Evolutionary conservation across 2,329 filamentous ascomycete species (phyloP).

Genomic region (Pseudogymnoascus sp.): DNA sequence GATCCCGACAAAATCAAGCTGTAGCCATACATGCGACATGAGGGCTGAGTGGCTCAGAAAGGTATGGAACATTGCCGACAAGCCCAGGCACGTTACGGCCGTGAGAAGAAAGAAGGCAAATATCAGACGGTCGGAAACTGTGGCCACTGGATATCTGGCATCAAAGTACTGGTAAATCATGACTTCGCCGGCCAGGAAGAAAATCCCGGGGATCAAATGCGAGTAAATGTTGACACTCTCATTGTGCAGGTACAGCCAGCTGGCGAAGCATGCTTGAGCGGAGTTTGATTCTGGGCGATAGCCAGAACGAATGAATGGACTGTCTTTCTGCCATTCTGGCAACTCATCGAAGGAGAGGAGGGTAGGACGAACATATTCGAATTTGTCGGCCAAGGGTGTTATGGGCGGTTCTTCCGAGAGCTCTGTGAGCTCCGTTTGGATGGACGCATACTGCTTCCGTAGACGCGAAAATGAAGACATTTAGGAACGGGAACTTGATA

Average conservation of each 20-base stretch:
- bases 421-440: conserved; percentile 4
- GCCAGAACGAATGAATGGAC: conserved; percentile 36
- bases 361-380: conserved; percentile 13
- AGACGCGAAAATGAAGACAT: neutral
- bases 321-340: conserved; percentile 40
- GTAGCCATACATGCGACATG: conserved; percentile 33
- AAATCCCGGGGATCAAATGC: conserved; percentile 40
- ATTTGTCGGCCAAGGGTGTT: neutral
- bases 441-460: neutral
- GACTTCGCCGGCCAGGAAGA: conserved; percentile 31
- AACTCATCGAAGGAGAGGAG: conserved; percentile 33
- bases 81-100: conserved; percentile 33
- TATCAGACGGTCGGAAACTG: conserved; percentile 33
- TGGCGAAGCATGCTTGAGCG: conserved; percentile 32
- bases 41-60: conserved; percentile 36
- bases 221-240: conserved; percentile 41
- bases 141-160: conserved; percentile 31
- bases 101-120: conserved; percentile 37
- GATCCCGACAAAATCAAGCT: conserved; percentile 36
- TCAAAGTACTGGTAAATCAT: conserved; percentile 28
- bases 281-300: conserved; percentile 40
- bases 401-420: neutral
- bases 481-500: neutral
- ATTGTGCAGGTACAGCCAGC: conserved; percentile 39
- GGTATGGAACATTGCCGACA: conserved; percentile 37